These are phyloP conservation scores for Stagonosporopsis cucurbitacearum DNA, from an alignment of 2,329 filamentous ascomycete species.

Conservation along the genomic window DNA sequence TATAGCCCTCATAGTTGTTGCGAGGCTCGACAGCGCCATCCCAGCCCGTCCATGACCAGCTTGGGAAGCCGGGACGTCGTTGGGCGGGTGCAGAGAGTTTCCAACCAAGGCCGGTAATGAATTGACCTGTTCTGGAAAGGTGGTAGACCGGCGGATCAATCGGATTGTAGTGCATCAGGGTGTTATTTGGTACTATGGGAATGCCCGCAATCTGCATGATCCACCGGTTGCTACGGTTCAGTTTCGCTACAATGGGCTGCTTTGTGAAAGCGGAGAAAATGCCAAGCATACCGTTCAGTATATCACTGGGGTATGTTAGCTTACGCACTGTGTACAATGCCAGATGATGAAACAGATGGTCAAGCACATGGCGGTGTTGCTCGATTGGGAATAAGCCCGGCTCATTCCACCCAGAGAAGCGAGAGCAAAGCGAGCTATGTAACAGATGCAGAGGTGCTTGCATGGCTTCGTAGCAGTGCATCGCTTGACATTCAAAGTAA, in stretches of 20 bases:
- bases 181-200: neutral
- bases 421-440: neutral
- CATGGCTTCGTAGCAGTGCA: constrained; percentile 1
- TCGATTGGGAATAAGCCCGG: neutral
- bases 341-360: neutral
- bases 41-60: constrained; percentile 1
- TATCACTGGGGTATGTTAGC: neutral
- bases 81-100: neutral
- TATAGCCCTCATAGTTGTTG: neutral
- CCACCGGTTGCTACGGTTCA: neutral
- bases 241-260: neutral
- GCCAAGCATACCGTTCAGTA: neutral
- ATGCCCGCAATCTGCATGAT: neutral
- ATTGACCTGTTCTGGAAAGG: neutral
- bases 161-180: neutral
- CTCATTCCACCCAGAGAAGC: neutral
- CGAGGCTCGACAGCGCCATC: neutral
- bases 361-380: neutral
- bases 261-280: neutral
- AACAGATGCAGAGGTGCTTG: neutral
- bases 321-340: neutral
- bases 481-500: neutral
- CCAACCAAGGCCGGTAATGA: neutral
- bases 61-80: neutral
- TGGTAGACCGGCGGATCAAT: neutral